phyloP scores from a whole-genome alignment of 129 eudicot species.

The Smallanthus sonchifolius region DNA sequence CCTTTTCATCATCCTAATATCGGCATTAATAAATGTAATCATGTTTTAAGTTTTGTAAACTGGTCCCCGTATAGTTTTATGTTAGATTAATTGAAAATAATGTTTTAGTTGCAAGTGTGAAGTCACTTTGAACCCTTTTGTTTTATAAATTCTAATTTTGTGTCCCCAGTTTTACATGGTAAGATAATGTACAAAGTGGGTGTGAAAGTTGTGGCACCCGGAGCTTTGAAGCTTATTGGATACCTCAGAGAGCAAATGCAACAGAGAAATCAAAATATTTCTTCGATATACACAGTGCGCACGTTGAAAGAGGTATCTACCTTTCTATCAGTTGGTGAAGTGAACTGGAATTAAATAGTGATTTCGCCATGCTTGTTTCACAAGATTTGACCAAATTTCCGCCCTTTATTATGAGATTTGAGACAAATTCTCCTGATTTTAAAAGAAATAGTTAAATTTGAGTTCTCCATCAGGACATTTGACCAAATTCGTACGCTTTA shows the following conservation, averaged over 20 bases:
- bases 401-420: background rate
- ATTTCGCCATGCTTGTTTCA: background rate
- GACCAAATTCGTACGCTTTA: background rate
- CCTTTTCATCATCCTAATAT: background rate
- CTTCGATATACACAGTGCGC: constrained; percentile 82
- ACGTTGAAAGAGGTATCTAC: constrained; percentile 75
- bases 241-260: constrained; percentile 89
- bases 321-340: background rate
- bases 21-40: background rate
- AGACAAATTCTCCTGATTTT: background rate
- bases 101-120: background rate
- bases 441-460: background rate
- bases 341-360: background rate
- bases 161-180: constrained; percentile 70
- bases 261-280: constrained; percentile 59
- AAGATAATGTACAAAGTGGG: constrained; percentile 87
- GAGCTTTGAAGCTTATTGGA: constrained; percentile 90
- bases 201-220: constrained; percentile 70
- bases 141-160: constrained; percentile 1
- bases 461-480: background rate
- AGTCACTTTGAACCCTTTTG: background rate
- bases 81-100: background rate
- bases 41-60: background rate
- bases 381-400: background rate
- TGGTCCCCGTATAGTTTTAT: background rate